Conservation (phyloP, 2,329 filamentous ascomycete genomes). For the Exophiala phaeomuriformis region DNA sequence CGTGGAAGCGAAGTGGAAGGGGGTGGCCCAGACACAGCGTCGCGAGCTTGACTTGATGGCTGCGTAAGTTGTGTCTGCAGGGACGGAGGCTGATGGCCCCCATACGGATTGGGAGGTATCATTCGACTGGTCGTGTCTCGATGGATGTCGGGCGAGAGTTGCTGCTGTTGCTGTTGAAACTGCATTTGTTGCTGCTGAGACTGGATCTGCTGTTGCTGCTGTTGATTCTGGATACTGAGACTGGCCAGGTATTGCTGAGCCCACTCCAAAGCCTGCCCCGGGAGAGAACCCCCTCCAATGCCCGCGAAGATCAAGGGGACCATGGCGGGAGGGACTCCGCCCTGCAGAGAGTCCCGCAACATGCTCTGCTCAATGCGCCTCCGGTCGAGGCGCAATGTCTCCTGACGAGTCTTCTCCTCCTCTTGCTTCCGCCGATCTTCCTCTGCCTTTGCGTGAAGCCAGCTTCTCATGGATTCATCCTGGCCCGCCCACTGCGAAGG, state of each 20-base stretch:
- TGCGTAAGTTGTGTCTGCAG: slow-evolving; percentile 19
- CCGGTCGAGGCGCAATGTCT: slow-evolving; percentile 62
- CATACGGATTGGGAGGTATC: slow-evolving; percentile 34
- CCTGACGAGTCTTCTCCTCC: slow-evolving; percentile 60
- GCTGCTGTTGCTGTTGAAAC: slow-evolving; percentile 23
- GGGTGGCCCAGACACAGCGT: slow-evolving; percentile 28
- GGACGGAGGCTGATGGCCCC: slow-evolving; percentile 16
- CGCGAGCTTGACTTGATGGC: slow-evolving; percentile 17
- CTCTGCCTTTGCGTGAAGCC: slow-evolving; percentile 64
- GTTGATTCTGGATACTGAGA: slow-evolving; percentile 36
- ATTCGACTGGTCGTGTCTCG: slow-evolving; percentile 28
- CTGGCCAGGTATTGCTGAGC: slow-evolving; percentile 58
- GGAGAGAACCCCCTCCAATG: slow-evolving; percentile 57
- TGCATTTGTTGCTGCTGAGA: slow-evolving; percentile 22
- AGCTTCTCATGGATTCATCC: slow-evolving; percentile 64
- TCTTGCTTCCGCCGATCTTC: slow-evolving; percentile 68
- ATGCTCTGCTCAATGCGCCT: slow-evolving; percentile 66
- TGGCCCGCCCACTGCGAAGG: slow-evolving; percentile 60
- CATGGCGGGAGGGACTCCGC: slow-evolving; percentile 66
- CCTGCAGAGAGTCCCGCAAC: slow-evolving; percentile 58
- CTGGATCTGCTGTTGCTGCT: slow-evolving; percentile 34
- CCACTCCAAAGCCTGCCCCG: slow-evolving; percentile 58
- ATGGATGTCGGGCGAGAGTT: slow-evolving; percentile 26
- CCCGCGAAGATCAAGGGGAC: slow-evolving; percentile 68
- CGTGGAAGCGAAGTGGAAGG: slow-evolving; percentile 33